Conservation (phyloP, 2,329 filamentous ascomycete genomes). For the Lachnellula arida region DNA sequence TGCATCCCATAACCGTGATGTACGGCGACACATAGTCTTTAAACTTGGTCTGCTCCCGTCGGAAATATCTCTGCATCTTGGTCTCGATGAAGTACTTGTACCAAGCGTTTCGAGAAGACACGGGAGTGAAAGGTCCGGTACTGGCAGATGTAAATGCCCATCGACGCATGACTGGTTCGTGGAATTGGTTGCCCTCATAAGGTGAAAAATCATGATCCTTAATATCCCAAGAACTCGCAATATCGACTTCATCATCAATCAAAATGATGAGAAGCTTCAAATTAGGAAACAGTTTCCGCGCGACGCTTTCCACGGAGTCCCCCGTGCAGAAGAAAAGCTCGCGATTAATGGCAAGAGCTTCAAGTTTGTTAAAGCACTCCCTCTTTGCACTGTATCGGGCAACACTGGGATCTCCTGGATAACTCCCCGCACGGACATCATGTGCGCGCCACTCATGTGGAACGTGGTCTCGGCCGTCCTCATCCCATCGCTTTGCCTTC, state of each 20-base stretch:
- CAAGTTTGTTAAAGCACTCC: constrained; percentile 3
- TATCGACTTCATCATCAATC: constrained; percentile 4
- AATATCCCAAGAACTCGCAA: background rate
- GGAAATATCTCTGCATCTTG: background rate
- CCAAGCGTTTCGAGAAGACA: background rate
- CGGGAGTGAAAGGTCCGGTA: constrained; percentile 6
- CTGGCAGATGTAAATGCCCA: constrained; percentile 8
- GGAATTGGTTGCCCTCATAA: background rate
- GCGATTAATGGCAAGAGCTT: constrained; percentile 7
- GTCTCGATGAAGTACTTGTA: constrained; percentile 1
- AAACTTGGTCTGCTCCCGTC: background rate
- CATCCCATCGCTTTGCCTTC: constrained; percentile 2
- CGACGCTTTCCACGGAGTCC: background rate
- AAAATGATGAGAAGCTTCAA: constrained; percentile 9
- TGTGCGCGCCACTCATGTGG: constrained; percentile 1
- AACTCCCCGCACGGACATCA: background rate
- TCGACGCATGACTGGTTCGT: background rate
- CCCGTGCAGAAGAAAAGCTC: background rate
- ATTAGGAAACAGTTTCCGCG: constrained; percentile 6
- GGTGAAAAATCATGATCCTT: background rate
- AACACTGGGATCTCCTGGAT: too few species aligned
- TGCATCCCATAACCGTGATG: constrained; percentile 5
- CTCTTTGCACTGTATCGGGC: constrained; percentile 6
- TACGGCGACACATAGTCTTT: constrained; percentile 4
- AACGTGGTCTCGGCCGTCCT: background rate